Base-by-base conservation (phyloP, 352 stramenopile genomes). In the Pythium periplocum region DNA sequence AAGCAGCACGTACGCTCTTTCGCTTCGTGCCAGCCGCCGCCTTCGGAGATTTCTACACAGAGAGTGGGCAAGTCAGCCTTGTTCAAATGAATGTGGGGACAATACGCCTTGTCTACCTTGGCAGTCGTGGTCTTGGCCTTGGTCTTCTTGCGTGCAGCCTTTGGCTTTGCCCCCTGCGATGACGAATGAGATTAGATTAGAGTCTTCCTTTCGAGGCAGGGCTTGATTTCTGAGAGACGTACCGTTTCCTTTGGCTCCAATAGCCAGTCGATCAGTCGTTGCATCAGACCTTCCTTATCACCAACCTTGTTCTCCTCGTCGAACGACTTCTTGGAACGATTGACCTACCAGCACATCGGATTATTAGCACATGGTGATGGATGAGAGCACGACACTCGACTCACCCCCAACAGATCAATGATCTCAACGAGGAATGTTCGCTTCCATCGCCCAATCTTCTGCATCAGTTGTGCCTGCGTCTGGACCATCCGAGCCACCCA, bases 251-350 rank as follows among this genome's bases (percentile, higher is more conserved):
- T 26, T 4, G 83, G 83, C 40, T 86, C 66, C 51, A 71, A 77
- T 0, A 93, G 70, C 83, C 83, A 93, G 33, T 90, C 76, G 48
- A 90, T 76, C 12, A 93, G 62, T 7, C 83, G 83, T 26, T 75
- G 60, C 30, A 90, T 66, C 9, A 90, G 65, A 30, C 59, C 52
- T 51, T 93, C 78, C 61, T 93, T 93, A 57, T 77, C 71, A 36
- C 73, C 65, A 6, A 53, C 40, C 48, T 83, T 82, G 7, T 65
- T 61, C 53, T 73, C 64, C 6, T 88, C 82, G 30, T 86, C 75
- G 58, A 92, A 92, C 39, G 82, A 92, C 55, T 93, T 93, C 57
- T 88, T 89, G 3, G 83, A 93, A 17, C 83, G 78, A 51, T 93
- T 78, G n/a, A 92, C 74, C 81, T 92, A 36, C 26, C 44, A 35